phyloP scores from a whole-genome alignment of 805 yeast genomes.

The Hanseniaspora pseudoguilliermondii region DNA sequence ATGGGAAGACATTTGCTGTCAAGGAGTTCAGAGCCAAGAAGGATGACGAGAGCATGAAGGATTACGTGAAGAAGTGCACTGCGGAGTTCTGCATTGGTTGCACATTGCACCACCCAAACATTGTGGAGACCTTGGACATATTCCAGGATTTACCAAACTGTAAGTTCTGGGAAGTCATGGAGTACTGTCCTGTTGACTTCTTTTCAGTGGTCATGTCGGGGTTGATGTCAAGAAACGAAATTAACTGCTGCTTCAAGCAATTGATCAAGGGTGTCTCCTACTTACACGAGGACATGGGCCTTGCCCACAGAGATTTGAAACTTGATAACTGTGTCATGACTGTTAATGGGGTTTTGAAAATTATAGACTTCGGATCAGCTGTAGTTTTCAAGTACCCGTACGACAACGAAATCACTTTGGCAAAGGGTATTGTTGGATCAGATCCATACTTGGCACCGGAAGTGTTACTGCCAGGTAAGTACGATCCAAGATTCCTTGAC shows the following conservation, averaged over 20 bases:
- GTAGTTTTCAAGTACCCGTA: constrained; percentile 71
- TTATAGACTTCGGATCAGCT: constrained; percentile 76
- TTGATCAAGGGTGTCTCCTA: constrained; percentile 59
- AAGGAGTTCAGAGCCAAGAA: constrained; percentile 67
- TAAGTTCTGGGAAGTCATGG: constrained; percentile 73
- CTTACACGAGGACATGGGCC: constrained; percentile 54
- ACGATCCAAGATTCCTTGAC: constrained; percentile 70
- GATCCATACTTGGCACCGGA: constrained; percentile 85
- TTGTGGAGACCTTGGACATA: constrained; percentile 66
- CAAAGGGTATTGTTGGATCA: constrained; percentile 72
- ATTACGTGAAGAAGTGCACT: constrained; percentile 74
- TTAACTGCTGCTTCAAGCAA: constrained; percentile 70
- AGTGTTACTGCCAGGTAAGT: constrained; percentile 42
- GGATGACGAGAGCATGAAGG: constrained; percentile 57
- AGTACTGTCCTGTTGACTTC: constrained; percentile 72
- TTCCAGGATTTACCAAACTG: constrained; percentile 43
- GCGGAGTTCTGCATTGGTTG: constrained; percentile 84
- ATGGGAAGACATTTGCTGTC: constrained; percentile 65
- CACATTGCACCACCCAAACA: constrained; percentile 67
- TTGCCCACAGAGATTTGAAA: constrained; percentile 73
- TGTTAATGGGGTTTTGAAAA: constrained; percentile 55
- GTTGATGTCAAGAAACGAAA: constrained; percentile 66
- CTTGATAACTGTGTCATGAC: constrained; percentile 75
- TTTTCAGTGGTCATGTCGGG: constrained; percentile 83
- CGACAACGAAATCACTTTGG: constrained; percentile 43